Percentiles rank a stretch among this genome's conserved stretches.
Evolutionary conservation across 129 eudicot genomes (phyloP).

Genomic region (Artemisia argyi): DNA sequence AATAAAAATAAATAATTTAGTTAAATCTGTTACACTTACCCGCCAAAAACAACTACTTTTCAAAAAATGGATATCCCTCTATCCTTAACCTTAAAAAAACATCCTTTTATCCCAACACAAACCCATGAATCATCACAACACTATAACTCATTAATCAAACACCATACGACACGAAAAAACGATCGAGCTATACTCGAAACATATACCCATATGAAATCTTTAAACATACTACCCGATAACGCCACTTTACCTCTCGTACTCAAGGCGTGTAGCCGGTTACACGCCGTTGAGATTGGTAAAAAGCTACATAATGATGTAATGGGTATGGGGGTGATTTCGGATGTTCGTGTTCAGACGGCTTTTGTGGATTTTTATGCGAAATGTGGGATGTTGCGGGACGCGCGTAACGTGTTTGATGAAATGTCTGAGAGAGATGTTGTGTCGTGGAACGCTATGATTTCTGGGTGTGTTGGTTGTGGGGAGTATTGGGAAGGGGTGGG

Average conservation of each 20-base stretch:
- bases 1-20: conserved; percentile 11
- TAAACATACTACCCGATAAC: conserved; percentile 40
- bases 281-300: conserved; percentile 49
- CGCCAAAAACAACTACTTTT: conserved; percentile 37
- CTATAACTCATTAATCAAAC: conserved; percentile 51
- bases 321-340: conserved; percentile 28
- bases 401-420: conserved; percentile 54
- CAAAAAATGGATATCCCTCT: conserved; percentile 41
- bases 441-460: conserved; percentile 68
- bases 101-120: conserved; percentile 27
- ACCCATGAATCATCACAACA: conserved; percentile 30
- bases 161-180: conserved; percentile 47
- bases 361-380: conserved; percentile 48
- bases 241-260: conserved; percentile 57
- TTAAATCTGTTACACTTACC: conserved; percentile 15
- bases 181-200: conserved; percentile 49
- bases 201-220: conserved; percentile 52
- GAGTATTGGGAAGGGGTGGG: conserved; percentile 34
- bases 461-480: conserved; percentile 49
- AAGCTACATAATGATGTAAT: conserved; percentile 33
- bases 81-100: conserved; percentile 23
- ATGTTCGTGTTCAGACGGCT: conserved; percentile 48
- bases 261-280: conserved; percentile 52
- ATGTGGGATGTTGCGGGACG: conserved; percentile 44
- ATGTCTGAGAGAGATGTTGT: conserved; percentile 57